Conservation (phyloP, 208 protist genomes). For the Phytomonas sp. region DNA sequence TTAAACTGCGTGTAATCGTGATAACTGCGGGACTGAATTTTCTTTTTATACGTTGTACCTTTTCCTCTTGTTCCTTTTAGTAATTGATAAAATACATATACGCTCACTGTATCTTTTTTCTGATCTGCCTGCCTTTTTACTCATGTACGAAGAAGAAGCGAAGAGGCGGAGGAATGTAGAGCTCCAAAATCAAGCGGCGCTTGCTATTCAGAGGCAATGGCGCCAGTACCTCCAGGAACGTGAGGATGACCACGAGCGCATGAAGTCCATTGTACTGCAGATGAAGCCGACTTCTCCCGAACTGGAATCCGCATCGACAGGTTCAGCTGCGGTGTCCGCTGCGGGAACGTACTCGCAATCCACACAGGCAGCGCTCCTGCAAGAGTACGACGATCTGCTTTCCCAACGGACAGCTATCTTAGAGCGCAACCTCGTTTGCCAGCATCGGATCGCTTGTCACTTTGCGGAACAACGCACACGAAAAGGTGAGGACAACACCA, state of each 20-base stretch:
- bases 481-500: slow-evolving; percentile 54
- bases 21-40: too few species aligned
- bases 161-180: not conserved
- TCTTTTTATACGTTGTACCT: too few species aligned
- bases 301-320: not conserved
- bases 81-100: too few species aligned
- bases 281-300: not conserved
- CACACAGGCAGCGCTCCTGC: not conserved
- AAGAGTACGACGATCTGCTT: not conserved
- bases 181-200: too few species aligned
- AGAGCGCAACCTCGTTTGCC: slow-evolving; percentile 52
- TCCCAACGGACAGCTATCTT: not conserved
- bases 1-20: too few species aligned
- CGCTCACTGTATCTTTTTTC: not conserved
- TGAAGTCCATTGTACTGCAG: not conserved
- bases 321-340: too few species aligned
- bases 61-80: too few species aligned
- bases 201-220: not conserved
- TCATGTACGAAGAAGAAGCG: slow-evolving; percentile 1
- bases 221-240: not conserved
- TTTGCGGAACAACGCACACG: slow-evolving; percentile 72
- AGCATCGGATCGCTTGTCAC: slow-evolving; percentile 66
- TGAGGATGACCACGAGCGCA: not conserved
- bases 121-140: not conserved
- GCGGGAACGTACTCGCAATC: too few species aligned